Percentiles rank a stretch among this genome's conserved stretches.
phyloP scores from a whole-genome alignment of 768 basidiomycete species.

The Auriscalpium microsporum region DNA sequence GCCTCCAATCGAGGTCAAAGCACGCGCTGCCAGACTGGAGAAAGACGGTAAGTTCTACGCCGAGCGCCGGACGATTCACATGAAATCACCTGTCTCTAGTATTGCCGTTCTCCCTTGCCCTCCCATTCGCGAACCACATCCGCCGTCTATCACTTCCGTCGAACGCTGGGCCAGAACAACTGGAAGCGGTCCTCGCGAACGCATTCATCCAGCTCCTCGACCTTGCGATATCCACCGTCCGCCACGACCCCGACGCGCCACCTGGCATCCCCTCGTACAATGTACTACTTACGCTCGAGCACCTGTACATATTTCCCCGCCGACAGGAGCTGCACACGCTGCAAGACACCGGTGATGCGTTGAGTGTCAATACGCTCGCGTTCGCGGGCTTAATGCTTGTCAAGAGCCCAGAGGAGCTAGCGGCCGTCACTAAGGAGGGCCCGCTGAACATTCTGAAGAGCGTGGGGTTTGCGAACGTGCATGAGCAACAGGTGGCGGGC shows the following conservation, averaged over 20 bases:
- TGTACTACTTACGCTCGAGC: conserved; percentile 69
- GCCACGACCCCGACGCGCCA: conserved; percentile 57
- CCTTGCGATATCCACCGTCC: conserved; percentile 63
- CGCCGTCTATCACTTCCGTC: conserved; percentile 38
- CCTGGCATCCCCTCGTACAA: conserved; percentile 72
- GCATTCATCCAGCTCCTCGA: conserved; percentile 72
- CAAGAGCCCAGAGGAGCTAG: conserved; percentile 71
- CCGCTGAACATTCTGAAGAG: conserved; percentile 52
- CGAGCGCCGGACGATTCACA: neutral
- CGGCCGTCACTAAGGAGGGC: conserved; percentile 55
- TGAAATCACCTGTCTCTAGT: conserved; percentile 32
- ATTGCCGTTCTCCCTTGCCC: conserved; percentile 58
- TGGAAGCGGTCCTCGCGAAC: conserved; percentile 44
- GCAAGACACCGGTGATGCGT: conserved; percentile 39
- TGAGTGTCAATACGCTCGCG: conserved; percentile 81
- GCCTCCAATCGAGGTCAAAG: conserved; percentile 72
- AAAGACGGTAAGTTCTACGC: conserved; percentile 36
- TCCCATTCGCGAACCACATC: conserved; percentile 80
- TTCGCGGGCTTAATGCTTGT: conserved; percentile 87
- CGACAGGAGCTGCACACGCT: conserved; percentile 50
- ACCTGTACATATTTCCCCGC: conserved; percentile 83
- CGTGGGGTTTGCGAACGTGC: conserved; percentile 60
- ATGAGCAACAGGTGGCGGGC: conserved; percentile 55
- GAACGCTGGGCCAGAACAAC: conserved; percentile 28
- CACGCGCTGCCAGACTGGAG: conserved; percentile 49